Evolutionary conservation across 495 filamentous ascomycete genomes (phyloP).

Genomic region (Penicillium parvum): DNA sequence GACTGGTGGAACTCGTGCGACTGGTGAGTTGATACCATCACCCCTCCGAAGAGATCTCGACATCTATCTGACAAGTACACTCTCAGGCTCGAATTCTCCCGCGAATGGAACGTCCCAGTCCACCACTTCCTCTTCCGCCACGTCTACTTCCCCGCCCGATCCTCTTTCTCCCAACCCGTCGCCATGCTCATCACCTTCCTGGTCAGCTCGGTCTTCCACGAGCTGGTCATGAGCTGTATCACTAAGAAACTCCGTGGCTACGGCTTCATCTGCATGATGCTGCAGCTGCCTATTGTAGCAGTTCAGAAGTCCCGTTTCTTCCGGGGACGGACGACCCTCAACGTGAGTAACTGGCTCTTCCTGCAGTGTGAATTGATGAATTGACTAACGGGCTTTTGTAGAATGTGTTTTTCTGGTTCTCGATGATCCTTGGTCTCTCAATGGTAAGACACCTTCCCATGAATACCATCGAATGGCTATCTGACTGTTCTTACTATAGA

Average conservation of each 20-base stretch:
- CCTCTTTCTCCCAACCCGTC: conserved; percentile 67
- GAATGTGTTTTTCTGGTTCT: conserved; percentile 93
- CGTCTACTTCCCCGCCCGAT: conserved; percentile 78
- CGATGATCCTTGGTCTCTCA: conserved; percentile 86
- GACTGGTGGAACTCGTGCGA: conserved; percentile 85
- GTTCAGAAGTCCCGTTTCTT: conserved; percentile 78
- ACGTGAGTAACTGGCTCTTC: conserved; percentile 43
- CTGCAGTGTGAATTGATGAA: not conserved
- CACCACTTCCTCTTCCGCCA: conserved; percentile 95
- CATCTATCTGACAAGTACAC: not conserved
- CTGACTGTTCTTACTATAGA: conserved; percentile 32
- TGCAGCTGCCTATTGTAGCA: conserved; percentile 90
- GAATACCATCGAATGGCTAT: too few species aligned
- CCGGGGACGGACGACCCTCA: conserved; percentile 67
- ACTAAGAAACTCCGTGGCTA: conserved; percentile 95
- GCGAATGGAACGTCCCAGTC: conserved; percentile 98
- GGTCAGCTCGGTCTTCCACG: conserved; percentile 82
- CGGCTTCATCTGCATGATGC: conserved; percentile 91
- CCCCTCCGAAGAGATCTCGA: not conserved
- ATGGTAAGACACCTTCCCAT: too few species aligned
- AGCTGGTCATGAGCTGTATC: conserved; percentile 96
- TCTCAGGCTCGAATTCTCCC: conserved; percentile 88
- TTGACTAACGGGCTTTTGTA: not conserved
- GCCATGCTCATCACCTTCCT: conserved; percentile 92
- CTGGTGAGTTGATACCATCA: conserved; percentile 32